Base-by-base conservation (phyloP, 2,329 filamentous ascomycete species). In the Colletotrichum eleusines region DNA sequence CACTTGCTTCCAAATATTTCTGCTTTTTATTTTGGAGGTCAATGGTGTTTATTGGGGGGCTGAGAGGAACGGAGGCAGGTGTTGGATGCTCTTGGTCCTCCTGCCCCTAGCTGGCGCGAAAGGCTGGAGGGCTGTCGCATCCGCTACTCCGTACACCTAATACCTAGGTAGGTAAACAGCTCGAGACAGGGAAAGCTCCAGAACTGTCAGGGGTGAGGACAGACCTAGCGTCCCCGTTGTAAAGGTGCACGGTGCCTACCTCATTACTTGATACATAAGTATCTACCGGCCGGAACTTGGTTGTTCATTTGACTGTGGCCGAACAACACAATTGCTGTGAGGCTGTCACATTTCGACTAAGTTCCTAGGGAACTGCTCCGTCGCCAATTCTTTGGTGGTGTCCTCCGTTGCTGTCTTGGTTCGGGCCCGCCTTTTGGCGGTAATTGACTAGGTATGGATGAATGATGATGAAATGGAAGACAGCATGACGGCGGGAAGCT, bases 171-270 rank as follows among this genome's bases (percentile, higher is more conserved):
- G n/a, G n/a, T 12, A 12, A 44, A 44, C 42, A 44, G 14, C 42
- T 68, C 38, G 66, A 65, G 26, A 65, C 66, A 65, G 53, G 26
- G 38, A 59, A 53, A 69, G 66, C 54, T 33, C 66, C 61, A 68
- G 51, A 35, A 48, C 9, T 44, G 31, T 31, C 44, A 51, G 48
- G 46, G 61, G 46, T 62, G 40, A 44, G 54, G 54, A 40, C 40
- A 5, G 26, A 31, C 7, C 44, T 38, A 53, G 26, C 33, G 20
- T 44, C 20, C 28, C 31, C 31, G 8, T 31, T 35, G 9, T 16
- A 26, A 26, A 38, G 18, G 57, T 33, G n/a, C 16, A 20, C 40
- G 7, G 40, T 20, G 20, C 40, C 40, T 42, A 42, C 4, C 12
- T 42, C 2, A 20, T 2, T 42, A 42, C 5, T 7, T 18, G 7